phyloP scores from a whole-genome alignment of 1,284 basidiomycete species.

The Marasmius sp. region DNA sequence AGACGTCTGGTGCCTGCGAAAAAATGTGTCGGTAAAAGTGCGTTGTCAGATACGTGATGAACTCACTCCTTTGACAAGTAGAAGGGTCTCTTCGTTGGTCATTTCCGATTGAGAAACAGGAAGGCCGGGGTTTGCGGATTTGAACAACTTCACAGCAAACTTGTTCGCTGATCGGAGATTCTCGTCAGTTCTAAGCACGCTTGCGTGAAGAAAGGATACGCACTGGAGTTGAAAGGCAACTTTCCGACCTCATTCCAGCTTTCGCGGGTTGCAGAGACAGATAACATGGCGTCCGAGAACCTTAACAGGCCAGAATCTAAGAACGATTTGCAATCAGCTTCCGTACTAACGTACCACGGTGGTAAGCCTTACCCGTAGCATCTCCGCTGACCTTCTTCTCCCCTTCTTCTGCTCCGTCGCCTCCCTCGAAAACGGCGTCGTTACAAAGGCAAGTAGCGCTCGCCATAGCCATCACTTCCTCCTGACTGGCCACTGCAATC shows the following conservation, averaged over 20 bases:
- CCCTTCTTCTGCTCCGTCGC: constrained; percentile 30
- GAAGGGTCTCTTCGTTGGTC: constrained; percentile 31
- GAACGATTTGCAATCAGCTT: constrained; percentile 31
- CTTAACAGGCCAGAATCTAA: constrained; percentile 48
- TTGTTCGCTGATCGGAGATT: constrained; percentile 40
- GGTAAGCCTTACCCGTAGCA: constrained; percentile 47
- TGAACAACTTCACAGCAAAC: constrained; percentile 49
- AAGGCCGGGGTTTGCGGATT: constrained; percentile 16
- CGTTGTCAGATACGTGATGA: neutral
- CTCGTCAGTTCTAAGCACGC: neutral
- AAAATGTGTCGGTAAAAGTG: neutral
- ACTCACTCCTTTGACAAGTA: constrained; percentile 49
- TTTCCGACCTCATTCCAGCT: constrained; percentile 33
- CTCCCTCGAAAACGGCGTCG: constrained; percentile 49
- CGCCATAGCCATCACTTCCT: constrained; percentile 24
- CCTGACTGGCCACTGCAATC: constrained; percentile 9
- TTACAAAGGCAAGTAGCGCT: constrained; percentile 60
- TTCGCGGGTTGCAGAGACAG: constrained; percentile 25
- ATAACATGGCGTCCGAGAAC: constrained; percentile 43
- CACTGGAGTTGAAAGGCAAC: constrained; percentile 53
- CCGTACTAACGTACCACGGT: neutral
- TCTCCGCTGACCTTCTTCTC: constrained; percentile 54
- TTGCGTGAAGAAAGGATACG: neutral
- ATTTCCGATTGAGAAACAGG: constrained; percentile 32
- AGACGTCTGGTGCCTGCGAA: constrained; percentile 48